Evolutionary conservation across 306 rosid species (phyloP).

Genomic region (Inga laurina): DNA sequence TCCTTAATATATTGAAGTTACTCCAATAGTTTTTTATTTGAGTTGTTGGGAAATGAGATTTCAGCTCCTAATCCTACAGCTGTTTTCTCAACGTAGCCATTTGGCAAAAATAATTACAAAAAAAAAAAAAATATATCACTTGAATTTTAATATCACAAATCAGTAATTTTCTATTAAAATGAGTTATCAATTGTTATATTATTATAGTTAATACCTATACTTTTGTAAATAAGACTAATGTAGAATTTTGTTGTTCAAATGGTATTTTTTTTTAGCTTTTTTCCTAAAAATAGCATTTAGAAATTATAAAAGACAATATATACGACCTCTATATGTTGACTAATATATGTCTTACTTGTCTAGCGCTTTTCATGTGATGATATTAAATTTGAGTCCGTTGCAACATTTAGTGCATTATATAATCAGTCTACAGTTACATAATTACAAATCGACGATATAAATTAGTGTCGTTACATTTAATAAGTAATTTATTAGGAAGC

Average conservation of each 20-base stretch:
- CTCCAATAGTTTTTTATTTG: not conserved
- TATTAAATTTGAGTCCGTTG: not conserved
- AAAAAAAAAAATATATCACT: no score
- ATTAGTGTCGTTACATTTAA: not conserved
- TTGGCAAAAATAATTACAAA: not conserved
- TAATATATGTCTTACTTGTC: not conserved
- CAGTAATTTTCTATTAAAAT: no score
- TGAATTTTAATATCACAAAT: no score
- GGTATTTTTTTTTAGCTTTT: no score
- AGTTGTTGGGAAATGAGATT: not conserved
- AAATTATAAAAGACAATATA: not conserved
- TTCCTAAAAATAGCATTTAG: not conserved
- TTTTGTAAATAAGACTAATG: no score
- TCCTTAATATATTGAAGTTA: no score
- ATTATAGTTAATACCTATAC: no score
- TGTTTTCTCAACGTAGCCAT: not conserved
- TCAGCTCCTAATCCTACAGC: not conserved
- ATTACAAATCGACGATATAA: not conserved
- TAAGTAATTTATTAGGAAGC: not conserved
- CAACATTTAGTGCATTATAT: not conserved
- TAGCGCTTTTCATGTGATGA: constrained; percentile 5
- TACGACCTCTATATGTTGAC: not conserved
- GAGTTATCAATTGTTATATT: no score
- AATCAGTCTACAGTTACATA: not conserved
- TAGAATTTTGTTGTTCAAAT: no score